Conservation (phyloP, 83 land plant genomes). For the Larix sibirica region DNA sequence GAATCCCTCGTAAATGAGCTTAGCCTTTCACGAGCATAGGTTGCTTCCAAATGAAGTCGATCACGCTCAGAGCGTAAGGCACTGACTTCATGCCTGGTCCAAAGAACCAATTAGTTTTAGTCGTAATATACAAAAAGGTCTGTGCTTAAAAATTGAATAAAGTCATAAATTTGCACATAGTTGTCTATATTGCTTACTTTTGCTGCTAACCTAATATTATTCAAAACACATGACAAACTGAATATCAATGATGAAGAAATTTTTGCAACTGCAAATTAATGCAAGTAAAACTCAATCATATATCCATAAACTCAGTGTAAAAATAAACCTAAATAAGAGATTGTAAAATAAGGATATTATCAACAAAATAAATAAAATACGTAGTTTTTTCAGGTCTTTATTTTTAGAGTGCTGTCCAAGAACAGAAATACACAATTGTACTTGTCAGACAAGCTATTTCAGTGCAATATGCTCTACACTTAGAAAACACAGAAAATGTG, state of each 20-base stretch:
- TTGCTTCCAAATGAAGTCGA: conserved; percentile 63
- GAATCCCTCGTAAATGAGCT: conserved; percentile 62
- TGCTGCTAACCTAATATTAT: too few relatives aligned
- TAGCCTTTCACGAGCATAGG: conserved; percentile 67
- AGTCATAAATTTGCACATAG: background rate
- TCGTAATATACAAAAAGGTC: background rate
- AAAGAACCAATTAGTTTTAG: background rate
- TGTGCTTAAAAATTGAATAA: background rate
- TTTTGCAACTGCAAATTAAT: too few relatives aligned
- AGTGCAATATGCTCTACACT: background rate
- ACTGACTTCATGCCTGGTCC: conserved; percentile 59
- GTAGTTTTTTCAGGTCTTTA: background rate
- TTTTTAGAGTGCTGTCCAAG: background rate
- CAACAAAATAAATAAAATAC: background rate
- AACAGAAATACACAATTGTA: background rate
- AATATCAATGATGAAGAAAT: too few relatives aligned
- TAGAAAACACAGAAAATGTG: too few relatives aligned
- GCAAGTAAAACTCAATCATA: too few relatives aligned
- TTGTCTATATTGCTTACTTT: background rate
- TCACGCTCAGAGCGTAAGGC: conserved; percentile 72
- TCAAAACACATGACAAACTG: too few relatives aligned
- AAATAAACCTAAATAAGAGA: background rate
- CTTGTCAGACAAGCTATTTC: background rate
- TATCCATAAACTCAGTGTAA: too few relatives aligned
- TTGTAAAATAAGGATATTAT: background rate